Evolutionary conservation across 2,329 filamentous ascomycete species (phyloP), one percentile per base, ranked within the genome.

Genomic region (Botrytis tulipae): DNA sequence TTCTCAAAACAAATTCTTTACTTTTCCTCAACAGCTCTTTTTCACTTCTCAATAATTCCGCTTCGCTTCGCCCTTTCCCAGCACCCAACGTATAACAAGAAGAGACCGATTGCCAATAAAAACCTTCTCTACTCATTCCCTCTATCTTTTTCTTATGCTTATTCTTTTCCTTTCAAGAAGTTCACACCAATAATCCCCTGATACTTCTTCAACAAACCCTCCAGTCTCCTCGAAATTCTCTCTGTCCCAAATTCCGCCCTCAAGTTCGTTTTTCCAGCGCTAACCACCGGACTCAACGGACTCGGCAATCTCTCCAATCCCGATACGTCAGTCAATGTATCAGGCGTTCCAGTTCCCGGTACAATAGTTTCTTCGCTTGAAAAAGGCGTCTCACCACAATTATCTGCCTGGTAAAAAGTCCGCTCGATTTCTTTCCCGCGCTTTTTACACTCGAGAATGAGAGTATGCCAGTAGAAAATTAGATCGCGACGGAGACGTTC

Each of bases 301-400:
- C 35, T 57, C 4, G 66, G 35, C n/a, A 69, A 69, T 32, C 66
- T 20, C 7, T 37, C 54, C 12, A 57, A 69, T 25, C 48, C 48
- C 2, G 48, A 14, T 10, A 57, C 22, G 6, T 57, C 66, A 20
- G 35, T 57, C 4, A 57, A 25, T 4, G 66, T 69, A 57, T 42
- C 48, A 6, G 66, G 66, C 22, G 66, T 69, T 3, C 16, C 66
- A 5, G 37, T 59, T 9, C 48, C 66, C 3, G 66, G 66, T 5
- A 69, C 66, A 57, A 69, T 69, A 9, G 66, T 69, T 57, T 69
- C 48, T 37, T 69, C 66, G n/a, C 66, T 69, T 25, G 66, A 69
- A 14, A 69, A 69, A 42, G 66, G 66, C 7, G 66, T 69, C 29
- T 68, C 66, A 14, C 66, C 66, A 54, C 66, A 68, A 32, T 68